Conservation (phyloP, 129 eudicot species). For the Helianthus annuus region DNA sequence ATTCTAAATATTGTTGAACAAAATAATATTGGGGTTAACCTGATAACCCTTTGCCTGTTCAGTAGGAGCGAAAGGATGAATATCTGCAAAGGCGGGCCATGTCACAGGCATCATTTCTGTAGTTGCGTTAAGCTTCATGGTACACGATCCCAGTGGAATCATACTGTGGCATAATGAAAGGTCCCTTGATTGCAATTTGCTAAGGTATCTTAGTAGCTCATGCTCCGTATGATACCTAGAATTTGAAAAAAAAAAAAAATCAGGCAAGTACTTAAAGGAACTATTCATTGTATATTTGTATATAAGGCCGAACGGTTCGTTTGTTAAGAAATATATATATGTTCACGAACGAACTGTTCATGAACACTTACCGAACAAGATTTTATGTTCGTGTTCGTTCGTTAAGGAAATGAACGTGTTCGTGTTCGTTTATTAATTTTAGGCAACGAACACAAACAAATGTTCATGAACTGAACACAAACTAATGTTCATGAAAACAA, state of each 20-base stretch:
- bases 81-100: conserved; percentile 78
- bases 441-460: too few relatives aligned
- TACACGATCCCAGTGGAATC: conserved; percentile 98
- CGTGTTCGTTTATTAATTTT: neutral
- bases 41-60: conserved; percentile 86
- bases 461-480: too few relatives aligned
- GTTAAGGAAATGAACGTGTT: too few relatives aligned
- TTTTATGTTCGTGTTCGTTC: too few relatives aligned
- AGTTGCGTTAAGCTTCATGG: conserved; percentile 98
- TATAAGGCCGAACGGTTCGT: too few relatives aligned
- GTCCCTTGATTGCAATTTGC: conserved; percentile 84
- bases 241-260: neutral
- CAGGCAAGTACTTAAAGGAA: conserved; percentile 6
- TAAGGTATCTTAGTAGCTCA: conserved; percentile 87
- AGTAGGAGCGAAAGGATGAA: conserved; percentile 96
- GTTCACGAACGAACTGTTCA: too few relatives aligned
- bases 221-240: conserved; percentile 89
- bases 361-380: too few relatives aligned
- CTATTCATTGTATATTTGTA: neutral
- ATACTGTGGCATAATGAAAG: conserved; percentile 97
- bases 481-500: too few relatives aligned
- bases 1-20: neutral
- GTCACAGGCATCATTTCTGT: conserved; percentile 99
- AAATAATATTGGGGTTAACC: conserved; percentile 40
- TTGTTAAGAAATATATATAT: too few relatives aligned